Evolutionary conservation across 192 early-diverging fungal genomes (phyloP).

Genomic region (Gaertneriomyces semiglobifer): DNA sequence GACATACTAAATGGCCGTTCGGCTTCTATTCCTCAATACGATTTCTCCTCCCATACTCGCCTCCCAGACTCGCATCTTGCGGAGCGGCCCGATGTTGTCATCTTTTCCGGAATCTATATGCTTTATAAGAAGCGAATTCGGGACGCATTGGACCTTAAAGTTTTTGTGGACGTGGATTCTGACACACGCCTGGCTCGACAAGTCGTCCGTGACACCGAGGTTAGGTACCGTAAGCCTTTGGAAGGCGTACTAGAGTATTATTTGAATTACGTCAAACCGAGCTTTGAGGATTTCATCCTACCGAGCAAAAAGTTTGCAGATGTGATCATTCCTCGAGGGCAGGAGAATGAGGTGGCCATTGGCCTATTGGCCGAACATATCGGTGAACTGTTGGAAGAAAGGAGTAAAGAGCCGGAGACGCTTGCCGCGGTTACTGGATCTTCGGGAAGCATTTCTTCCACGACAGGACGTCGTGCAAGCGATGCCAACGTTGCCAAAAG

Average conservation of each 20-base stretch:
- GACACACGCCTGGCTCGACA: constrained; percentile 63
- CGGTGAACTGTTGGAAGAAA: constrained; percentile 33
- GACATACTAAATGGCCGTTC: constrained; percentile 47
- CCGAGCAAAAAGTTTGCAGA: constrained; percentile 56
- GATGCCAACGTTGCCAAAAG: too few relatives aligned
- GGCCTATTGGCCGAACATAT: constrained; percentile 43
- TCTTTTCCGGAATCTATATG: constrained; percentile 75
- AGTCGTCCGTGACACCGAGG: constrained; percentile 42
- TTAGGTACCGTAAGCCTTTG: constrained; percentile 36
- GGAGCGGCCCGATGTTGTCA: constrained; percentile 59
- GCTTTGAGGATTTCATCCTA: constrained; percentile 84
- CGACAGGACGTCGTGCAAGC: too few relatives aligned
- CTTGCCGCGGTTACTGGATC: too few relatives aligned
- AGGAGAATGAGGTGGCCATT: constrained; percentile 44
- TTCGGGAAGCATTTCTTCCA: too few relatives aligned
- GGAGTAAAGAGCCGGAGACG: too few relatives aligned
- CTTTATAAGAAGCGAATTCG: constrained; percentile 70
- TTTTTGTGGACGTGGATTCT: constrained; percentile 85
- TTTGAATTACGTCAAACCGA: constrained; percentile 73
- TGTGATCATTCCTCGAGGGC: constrained; percentile 47
- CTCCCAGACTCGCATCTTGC: constrained; percentile 13
- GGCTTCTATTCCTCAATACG: constrained; percentile 62
- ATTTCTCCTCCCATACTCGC: constrained; percentile 49
- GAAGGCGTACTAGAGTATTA: constrained; percentile 66
- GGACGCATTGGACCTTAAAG: constrained; percentile 68